These are phyloP conservation scores for Ceratocystis papillata DNA, from an alignment of 2,329 filamentous ascomycete species.

Conservation along the genomic window DNA sequence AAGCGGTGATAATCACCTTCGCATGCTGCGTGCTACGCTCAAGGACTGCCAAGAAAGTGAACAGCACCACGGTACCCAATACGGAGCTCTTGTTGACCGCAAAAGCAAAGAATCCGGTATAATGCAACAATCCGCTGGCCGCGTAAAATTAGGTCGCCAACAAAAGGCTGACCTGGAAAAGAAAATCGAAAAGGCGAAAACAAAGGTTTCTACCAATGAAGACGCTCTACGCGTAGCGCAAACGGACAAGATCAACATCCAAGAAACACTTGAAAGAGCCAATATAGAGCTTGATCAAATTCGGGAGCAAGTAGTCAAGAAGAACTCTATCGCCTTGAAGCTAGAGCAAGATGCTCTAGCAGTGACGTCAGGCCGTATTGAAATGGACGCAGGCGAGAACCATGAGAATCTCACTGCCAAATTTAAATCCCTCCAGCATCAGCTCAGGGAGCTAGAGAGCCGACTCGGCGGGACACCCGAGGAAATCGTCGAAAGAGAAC, in stretches of 20 bases:
- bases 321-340: slow-evolving; percentile 38
- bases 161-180: slow-evolving; percentile 6
- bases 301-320: slow-evolving; percentile 31
- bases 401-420: slow-evolving; percentile 44
- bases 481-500: slow-evolving; percentile 46
- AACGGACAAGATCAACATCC: slow-evolving; percentile 15
- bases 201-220: slow-evolving; percentile 28
- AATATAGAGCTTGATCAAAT: slow-evolving; percentile 37
- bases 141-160: not conserved
- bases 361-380: slow-evolving; percentile 36
- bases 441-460: slow-evolving; percentile 47
- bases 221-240: slow-evolving; percentile 31
- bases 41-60: slow-evolving; percentile 38
- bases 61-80: slow-evolving; percentile 44
- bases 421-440: slow-evolving; percentile 44
- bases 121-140: not conserved
- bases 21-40: slow-evolving; percentile 48
- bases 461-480: slow-evolving; percentile 53
- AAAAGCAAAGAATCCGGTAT: slow-evolving; percentile 36
- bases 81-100: slow-evolving; percentile 40
- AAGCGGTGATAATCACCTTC: slow-evolving; percentile 56
- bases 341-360: slow-evolving; percentile 46
- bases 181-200: slow-evolving; percentile 10
- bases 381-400: slow-evolving; percentile 46
- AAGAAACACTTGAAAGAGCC: slow-evolving; percentile 30